Conservation (phyloP, 768 basidiomycete genomes). For the Neoboletus brunneissimus region DNA sequence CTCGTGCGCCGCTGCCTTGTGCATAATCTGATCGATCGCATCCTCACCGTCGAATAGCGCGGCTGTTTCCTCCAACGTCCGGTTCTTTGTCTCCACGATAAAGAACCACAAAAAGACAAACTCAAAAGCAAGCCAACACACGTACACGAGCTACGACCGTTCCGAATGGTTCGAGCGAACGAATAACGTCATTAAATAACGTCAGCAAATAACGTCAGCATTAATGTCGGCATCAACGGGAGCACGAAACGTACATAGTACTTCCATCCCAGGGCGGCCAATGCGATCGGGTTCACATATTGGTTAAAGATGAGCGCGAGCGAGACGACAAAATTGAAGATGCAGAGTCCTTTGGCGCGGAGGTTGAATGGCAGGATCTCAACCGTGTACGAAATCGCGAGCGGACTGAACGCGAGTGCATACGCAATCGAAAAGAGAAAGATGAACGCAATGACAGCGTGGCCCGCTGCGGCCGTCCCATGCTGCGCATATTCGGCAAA, state of each 20-base stretch:
- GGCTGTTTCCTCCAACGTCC: conserved; percentile 72
- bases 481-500: conserved; percentile 53
- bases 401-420: conserved; percentile 75
- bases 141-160: conserved; percentile 18
- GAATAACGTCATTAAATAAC: neutral
- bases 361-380: conserved; percentile 82
- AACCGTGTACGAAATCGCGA: conserved; percentile 59
- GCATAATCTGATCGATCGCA: conserved; percentile 16
- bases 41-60: conserved; percentile 67
- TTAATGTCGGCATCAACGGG: too few species aligned
- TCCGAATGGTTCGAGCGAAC: neutral
- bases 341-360: conserved; percentile 75
- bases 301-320: conserved; percentile 75
- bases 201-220: neutral
- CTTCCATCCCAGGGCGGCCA: conserved; percentile 51
- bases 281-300: conserved; percentile 76
- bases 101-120: conserved; percentile 13
- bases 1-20: conserved; percentile 6
- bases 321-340: conserved; percentile 68
- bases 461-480: conserved; percentile 44
- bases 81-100: conserved; percentile 23
- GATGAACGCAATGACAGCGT: conserved; percentile 51
- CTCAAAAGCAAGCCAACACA: conserved; percentile 18
- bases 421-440: conserved; percentile 52
- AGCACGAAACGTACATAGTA: conserved; percentile 31